Evolutionary conservation across 2,329 filamentous ascomycete species (phyloP), one percentile per base, ranked within the genome.

Genomic region (Colletotrichum sp.): DNA sequence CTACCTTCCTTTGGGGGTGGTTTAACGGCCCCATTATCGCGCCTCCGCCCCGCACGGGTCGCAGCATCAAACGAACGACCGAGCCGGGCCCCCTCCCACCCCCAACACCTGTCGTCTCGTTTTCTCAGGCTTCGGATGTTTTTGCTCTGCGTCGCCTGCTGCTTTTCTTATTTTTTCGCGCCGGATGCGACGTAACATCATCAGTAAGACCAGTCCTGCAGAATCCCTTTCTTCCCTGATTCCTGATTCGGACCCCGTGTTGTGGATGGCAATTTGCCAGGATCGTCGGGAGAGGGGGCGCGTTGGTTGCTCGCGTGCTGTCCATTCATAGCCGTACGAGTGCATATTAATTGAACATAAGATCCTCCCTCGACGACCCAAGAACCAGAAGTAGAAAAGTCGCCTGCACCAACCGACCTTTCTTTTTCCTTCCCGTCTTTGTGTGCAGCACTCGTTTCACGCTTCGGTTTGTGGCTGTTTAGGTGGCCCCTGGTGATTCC

Each of bases 381-480:
- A 52, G 39, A 15, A 13, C 21, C 55, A 44, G 5, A 34, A 24
- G 44, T 44, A 26, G 28, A n/a, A 18, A 39, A 63, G 63, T 26
- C 69, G 63, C 36, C 70, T 59, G 36, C 73, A 62, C 24, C 62
- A 60, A 55, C 36, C 16, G n/a, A 44, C 34, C 60, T 60, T 24
- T 49, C 26, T 59, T 60, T 18, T 59, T 44, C 55, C 44, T 21
- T 30, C n/a, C 59, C 28, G 5, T 44, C 52, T 72, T 71, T 55
- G 62, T 39, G 7, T n/a, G 12, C 69, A 52, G 26, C 69, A 28
- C 63, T 26, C 28, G 72, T 75, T 75, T 75, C 63, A 72, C 69
- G 39, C 69, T 64, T 44, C 67, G 55, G 63, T 24, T 52, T 67
- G 72, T 76, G 69, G 63, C 73, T 73, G 52, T 69, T 57, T 57